These are phyloP conservation scores for Exophiala bonariae DNA, from an alignment of 2,329 filamentous ascomycete species.

Conservation along the genomic window DNA sequence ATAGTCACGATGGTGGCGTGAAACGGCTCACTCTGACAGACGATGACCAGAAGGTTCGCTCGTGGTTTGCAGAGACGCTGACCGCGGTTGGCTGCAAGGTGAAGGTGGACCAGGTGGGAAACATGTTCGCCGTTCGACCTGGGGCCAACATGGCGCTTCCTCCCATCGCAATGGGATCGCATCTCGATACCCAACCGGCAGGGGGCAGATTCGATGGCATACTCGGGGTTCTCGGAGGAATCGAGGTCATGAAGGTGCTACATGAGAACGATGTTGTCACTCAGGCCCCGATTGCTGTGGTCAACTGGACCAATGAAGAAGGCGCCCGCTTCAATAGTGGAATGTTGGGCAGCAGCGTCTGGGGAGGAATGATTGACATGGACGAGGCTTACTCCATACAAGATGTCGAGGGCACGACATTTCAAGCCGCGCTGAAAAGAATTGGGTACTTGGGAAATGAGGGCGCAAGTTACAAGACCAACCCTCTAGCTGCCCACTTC, in stretches of 20 bases:
- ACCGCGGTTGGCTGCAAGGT: constrained; percentile 64
- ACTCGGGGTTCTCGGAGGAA: constrained; percentile 68
- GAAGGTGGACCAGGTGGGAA: constrained; percentile 74
- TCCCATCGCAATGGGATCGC: constrained; percentile 24
- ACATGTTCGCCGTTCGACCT: constrained; percentile 72
- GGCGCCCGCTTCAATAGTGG: constrained; percentile 74
- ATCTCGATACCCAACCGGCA: constrained; percentile 52
- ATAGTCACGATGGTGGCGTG: constrained; percentile 11
- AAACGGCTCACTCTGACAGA: constrained; percentile 67
- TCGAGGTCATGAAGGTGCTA: constrained; percentile 70
- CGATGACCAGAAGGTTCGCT: constrained; percentile 67
- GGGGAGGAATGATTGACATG: not conserved
- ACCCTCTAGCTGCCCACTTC: constrained; percentile 73
- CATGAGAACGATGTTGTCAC: constrained; percentile 68
- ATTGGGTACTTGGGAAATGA: constrained; percentile 66
- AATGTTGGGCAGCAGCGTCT: constrained; percentile 62
- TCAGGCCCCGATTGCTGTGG: constrained; percentile 68
- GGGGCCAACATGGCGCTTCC: constrained; percentile 58
- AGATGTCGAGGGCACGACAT: constrained; percentile 41
- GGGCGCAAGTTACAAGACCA: constrained; percentile 50
- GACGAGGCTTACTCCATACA: constrained; percentile 6
- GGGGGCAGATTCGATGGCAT: constrained; percentile 75
- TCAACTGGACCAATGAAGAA: constrained; percentile 84
- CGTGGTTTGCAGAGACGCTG: constrained; percentile 71
- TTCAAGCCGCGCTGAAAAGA: constrained; percentile 66